Conservation (phyloP, 2,329 filamentous ascomycete genomes). For the Xylaria sp. region DNA sequence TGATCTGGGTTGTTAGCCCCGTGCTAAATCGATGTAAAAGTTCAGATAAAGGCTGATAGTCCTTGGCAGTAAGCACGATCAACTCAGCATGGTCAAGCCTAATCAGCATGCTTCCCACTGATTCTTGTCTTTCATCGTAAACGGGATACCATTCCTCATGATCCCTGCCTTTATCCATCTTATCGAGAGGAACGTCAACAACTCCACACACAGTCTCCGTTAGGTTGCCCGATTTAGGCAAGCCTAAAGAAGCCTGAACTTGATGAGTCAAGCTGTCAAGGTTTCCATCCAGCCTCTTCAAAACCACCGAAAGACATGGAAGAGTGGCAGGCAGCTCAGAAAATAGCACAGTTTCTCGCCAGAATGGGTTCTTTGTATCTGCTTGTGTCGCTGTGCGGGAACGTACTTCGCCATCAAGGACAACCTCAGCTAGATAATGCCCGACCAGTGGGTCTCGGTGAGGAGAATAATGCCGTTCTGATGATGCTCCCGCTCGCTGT, state of each 20-base stretch:
- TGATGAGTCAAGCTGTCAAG: constrained; percentile 60
- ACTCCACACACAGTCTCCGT: constrained; percentile 71
- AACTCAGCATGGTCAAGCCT: constrained; percentile 87
- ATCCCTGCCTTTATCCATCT: constrained; percentile 80
- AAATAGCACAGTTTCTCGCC: constrained; percentile 85
- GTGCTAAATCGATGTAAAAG: constrained; percentile 86
- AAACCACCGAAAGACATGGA: constrained; percentile 74
- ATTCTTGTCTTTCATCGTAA: constrained; percentile 78
- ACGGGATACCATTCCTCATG: constrained; percentile 91
- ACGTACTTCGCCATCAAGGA: constrained; percentile 82
- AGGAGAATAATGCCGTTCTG: constrained; percentile 38
- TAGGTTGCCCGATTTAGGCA: constrained; percentile 57
- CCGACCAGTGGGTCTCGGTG: constrained; percentile 60
- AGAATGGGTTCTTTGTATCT: constrained; percentile 80
- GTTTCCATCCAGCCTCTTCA: constrained; percentile 73
- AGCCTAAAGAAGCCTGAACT: constrained; percentile 56
- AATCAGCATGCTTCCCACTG: constrained; percentile 85
- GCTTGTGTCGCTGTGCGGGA: constrained; percentile 78
- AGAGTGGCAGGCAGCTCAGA: constrained; percentile 75
- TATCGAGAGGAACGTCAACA: constrained; percentile 84
- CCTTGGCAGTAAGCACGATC: constrained; percentile 84
- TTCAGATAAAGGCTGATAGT: constrained; percentile 86
- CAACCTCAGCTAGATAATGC: constrained; percentile 82
- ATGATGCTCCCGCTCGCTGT: constrained; percentile 51
- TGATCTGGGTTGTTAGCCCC: constrained; percentile 85